A percentile compares a stretch with the other conserved stretches of the same genome.
phyloP scores from a whole-genome alignment of 2,329 filamentous ascomycete species.

The Arthrobotrys conoides region DNA sequence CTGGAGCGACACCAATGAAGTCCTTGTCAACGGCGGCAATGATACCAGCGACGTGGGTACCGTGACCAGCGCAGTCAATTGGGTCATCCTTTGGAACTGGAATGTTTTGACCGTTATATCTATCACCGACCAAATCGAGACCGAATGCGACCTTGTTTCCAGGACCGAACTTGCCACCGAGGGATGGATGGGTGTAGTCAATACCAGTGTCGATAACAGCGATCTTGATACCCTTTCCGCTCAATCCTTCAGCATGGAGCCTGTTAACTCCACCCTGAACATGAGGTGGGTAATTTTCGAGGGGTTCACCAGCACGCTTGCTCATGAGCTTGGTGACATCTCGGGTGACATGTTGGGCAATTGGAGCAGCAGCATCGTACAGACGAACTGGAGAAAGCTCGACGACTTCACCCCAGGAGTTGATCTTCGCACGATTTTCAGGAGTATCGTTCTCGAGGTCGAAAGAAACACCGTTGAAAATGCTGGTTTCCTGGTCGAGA shows the following conservation, averaged over 20 bases:
- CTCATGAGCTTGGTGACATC: constrained; percentile 46
- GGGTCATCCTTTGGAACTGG: constrained; percentile 62
- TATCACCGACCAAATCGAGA: constrained; percentile 63
- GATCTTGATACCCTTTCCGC: constrained; percentile 53
- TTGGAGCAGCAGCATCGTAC: constrained; percentile 46
- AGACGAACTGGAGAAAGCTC: constrained; percentile 55
- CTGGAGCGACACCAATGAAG: constrained; percentile 65
- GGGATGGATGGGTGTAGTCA: constrained; percentile 63
- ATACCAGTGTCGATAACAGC: constrained; percentile 63
- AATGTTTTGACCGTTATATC: constrained; percentile 47
- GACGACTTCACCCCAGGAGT: constrained; percentile 54
- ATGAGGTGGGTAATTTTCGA: constrained; percentile 49
- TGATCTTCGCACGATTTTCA: constrained; percentile 58
- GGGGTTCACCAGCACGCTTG: constrained; percentile 23
- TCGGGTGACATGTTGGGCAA: constrained; percentile 41
- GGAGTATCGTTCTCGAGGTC: constrained; percentile 56
- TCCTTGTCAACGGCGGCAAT: constrained; percentile 63
- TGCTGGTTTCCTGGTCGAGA: constrained; percentile 57
- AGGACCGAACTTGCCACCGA: constrained; percentile 62
- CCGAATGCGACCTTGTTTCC: constrained; percentile 62
- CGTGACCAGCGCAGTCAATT: constrained; percentile 63
- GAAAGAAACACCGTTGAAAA: constrained; percentile 60
- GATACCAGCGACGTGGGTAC: constrained; percentile 63
- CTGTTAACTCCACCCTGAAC: constrained; percentile 53
- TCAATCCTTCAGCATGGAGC: constrained; percentile 51